Evolutionary conservation across 2,329 filamentous ascomycete species (phyloP), one percentile per base, ranked within the genome.

Genomic region (Microdochium nivale): DNA sequence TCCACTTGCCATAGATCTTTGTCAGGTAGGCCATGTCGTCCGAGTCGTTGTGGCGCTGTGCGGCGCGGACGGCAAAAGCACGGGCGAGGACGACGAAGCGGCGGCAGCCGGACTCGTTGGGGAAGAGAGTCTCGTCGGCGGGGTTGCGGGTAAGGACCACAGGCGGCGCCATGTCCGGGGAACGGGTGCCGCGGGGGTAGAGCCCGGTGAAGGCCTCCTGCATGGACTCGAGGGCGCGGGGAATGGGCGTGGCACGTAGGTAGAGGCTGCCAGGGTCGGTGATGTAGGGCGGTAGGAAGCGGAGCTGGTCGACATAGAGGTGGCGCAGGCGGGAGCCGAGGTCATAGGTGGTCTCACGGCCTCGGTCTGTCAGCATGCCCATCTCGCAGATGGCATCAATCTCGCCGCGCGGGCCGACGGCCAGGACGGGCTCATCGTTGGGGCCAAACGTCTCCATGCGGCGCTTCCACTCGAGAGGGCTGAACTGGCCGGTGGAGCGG

Each of bases 21-120:
- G 87, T 90, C 24, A 96, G 72, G 65, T 95, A 91, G 30, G 79
- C 78, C 84, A 97, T 92, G 53, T 97, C 88, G 14, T 85, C 77
- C 0, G 86, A 81, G 33, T 78, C 70, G 64, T 92, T 91, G 87
- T 87, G 91, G 61, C 80, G 78, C 37, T 82, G 77, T 9, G 87
- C 86, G 5, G 88, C 78, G 43, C 86, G 78, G 62, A 87, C 77
- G 3, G 87, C 86, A 66, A 90, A 91, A 3, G 85, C 82, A 27
- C 83, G 74, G 1, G 83, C 76, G 11, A 94, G 74, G 53, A 82
- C 79, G 40, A 82, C 81, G 64, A 91, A 88, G 25, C 88, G 80
- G 47, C 81, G 79, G 66, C 88, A 94, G 61, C 80, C 84, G 54
- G 76, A 73, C 59, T 90, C 87, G 65, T 92, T 94, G 21, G 88